A percentile compares a stretch with the other conserved stretches of the same genome.
Conservation (phyloP, 2,329 filamentous ascomycete genomes). For the Botryotinia globosa region DNA sequence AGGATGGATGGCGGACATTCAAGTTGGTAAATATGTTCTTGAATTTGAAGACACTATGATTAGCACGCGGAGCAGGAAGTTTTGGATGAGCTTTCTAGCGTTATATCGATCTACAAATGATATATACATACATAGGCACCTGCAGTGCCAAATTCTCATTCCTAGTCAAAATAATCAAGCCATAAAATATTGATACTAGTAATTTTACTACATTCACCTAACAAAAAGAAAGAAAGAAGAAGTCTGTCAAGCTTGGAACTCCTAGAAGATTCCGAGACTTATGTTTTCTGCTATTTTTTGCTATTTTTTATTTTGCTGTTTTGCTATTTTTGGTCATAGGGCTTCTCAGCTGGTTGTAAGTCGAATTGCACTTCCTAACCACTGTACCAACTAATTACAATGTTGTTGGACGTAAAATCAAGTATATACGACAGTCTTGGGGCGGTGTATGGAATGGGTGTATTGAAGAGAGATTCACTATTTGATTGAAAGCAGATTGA, state of each 20-base stretch:
- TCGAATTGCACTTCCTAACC: not conserved
- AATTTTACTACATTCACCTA: not conserved
- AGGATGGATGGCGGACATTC: conserved; percentile 1
- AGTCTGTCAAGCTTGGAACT: too few species aligned
- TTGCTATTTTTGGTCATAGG: not conserved
- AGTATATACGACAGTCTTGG: not conserved
- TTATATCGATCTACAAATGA: not conserved
- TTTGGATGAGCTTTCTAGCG: not conserved
- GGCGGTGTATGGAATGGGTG: not conserved
- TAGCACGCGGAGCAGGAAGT: too few species aligned
- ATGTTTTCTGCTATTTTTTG: too few species aligned
- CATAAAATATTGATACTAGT: too few species aligned
- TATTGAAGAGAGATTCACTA: not conserved
- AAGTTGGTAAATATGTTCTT: not conserved
- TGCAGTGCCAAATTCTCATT: not conserved
- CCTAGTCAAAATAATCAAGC: not conserved
- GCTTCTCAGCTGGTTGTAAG: not conserved
- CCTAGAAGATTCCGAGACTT: too few species aligned
- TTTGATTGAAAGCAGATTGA: not conserved
- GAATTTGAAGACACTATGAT: accelerated
- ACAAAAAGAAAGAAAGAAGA: not conserved
- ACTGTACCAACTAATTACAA: not conserved
- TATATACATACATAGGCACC: not conserved
- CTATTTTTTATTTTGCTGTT: too few species aligned
- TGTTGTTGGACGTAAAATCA: not conserved